Conservation (phyloP, 129 eudicot species). For the Gnaphalium uliginosum region DNA sequence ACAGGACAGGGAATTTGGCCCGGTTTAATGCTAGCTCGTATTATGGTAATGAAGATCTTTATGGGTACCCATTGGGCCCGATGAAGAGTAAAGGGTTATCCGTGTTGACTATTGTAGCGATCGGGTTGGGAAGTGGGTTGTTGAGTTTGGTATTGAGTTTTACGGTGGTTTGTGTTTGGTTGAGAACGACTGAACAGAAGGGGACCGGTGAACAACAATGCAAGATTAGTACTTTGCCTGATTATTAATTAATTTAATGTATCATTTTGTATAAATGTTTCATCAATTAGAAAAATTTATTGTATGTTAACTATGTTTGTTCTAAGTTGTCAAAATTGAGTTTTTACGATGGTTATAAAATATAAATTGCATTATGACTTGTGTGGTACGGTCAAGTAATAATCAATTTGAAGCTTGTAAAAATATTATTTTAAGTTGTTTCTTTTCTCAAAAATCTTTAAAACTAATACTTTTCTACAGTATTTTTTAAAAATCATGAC, state of each 20-base stretch:
- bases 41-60: constrained; percentile 58
- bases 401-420: no score
- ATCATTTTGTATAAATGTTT: not conserved
- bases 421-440: no score
- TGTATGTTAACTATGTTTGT: not conserved
- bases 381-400: no score
- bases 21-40: constrained; percentile 62
- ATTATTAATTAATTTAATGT: constrained; percentile 51
- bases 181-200: constrained; percentile 54
- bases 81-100: constrained; percentile 61
- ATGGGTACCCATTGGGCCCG: constrained; percentile 60
- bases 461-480: no score
- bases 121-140: constrained; percentile 83
- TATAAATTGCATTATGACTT: no score
- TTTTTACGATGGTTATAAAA: no score
- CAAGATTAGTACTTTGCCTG: constrained; percentile 62
- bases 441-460: no score
- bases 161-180: constrained; percentile 66
- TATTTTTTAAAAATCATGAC: no score
- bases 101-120: constrained; percentile 61
- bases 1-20: constrained; percentile 53
- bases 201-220: constrained; percentile 51
- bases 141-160: constrained; percentile 66
- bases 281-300: not conserved
- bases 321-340: no score